These are phyloP conservation scores for Inosperma sp. DNA, from an alignment of 768 basidiomycete genomes.

Conservation along the genomic window DNA sequence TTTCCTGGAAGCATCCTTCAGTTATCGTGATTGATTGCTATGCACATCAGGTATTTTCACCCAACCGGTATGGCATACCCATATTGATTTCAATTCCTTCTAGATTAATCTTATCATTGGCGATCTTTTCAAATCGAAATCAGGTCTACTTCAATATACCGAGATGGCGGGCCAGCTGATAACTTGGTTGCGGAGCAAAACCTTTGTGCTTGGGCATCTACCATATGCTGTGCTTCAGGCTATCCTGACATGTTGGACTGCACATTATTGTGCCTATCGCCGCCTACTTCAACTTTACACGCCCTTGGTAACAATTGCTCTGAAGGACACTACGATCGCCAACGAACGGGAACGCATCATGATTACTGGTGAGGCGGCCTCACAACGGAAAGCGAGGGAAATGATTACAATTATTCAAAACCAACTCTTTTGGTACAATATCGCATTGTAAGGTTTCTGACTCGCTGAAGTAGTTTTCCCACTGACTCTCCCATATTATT, in stretches of 20 bases:
- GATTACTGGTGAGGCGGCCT: slow-evolving; percentile 8
- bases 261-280: slow-evolving; percentile 25
- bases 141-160: slow-evolving; percentile 11
- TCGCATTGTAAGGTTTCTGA: slow-evolving; percentile 18
- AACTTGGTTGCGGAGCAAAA: slow-evolving; percentile 36
- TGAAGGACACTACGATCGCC: slow-evolving; percentile 8
- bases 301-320: slow-evolving; percentile 10
- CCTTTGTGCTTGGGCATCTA: slow-evolving; percentile 29
- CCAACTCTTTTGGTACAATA: slow-evolving; percentile 21
- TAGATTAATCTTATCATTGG: slow-evolving; percentile 39
- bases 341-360: slow-evolving; percentile 2
- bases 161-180: slow-evolving; percentile 34
- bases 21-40: slow-evolving; percentile 21
- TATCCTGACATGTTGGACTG: slow-evolving; percentile 31
- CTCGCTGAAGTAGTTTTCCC: neutral
- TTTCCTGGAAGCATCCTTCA: slow-evolving; percentile 10
- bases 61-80: neutral
- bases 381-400: slow-evolving; percentile 18
- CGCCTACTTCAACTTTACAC: slow-evolving; percentile 22
- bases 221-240: slow-evolving; percentile 28
- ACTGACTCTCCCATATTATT: neutral
- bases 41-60: slow-evolving; percentile 16
- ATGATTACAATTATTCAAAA: slow-evolving; percentile 19
- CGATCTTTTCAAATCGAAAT: slow-evolving; percentile 31
- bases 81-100: neutral